phyloP scores from a whole-genome alignment of 1,139 yeast species.

The Candida frijolesensis region DNA sequence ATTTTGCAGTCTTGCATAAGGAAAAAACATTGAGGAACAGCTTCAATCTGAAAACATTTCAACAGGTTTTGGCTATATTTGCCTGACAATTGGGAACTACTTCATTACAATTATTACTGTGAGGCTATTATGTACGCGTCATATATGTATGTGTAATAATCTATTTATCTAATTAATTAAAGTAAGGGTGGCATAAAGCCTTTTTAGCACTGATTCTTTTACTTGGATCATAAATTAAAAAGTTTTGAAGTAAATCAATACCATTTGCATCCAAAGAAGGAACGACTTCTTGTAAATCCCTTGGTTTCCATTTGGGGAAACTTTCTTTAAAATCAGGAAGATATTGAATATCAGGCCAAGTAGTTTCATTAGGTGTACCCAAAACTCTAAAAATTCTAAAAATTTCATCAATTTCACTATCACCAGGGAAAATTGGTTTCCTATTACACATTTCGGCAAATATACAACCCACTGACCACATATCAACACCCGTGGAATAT shows the following conservation, averaged over 20 bases:
- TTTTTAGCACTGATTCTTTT: constrained; percentile 92
- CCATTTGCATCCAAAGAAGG: constrained; percentile 84
- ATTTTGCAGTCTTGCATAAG: no score
- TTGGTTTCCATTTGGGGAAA: constrained; percentile 92
- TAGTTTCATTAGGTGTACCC: constrained; percentile 93
- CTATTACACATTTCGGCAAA: constrained; percentile 98
- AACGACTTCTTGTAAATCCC: constrained; percentile 69
- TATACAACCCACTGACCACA: constrained; percentile 98
- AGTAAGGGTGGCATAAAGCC: constrained; percentile 88
- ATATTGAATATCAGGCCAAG: constrained; percentile 95
- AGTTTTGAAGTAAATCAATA: constrained; percentile 73
- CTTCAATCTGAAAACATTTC: background rate
- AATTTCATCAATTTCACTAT: constrained; percentile 96
- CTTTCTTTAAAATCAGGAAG: constrained; percentile 94
- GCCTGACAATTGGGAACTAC: background rate
- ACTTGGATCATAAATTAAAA: constrained; percentile 92
- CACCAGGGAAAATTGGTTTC: constrained; percentile 95
- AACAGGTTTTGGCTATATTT: no score
- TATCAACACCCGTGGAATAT: constrained; percentile 96
- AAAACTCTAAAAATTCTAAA: constrained; percentile 89
- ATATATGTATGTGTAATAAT: background rate
- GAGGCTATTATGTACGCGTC: no score
- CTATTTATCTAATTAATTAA: constrained; percentile 35
- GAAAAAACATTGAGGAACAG: no score
- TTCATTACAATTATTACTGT: no score